Base-by-base conservation (phyloP, 192 early-diverging fungal genomes). In the Gryganskiella cystojenkinii region DNA sequence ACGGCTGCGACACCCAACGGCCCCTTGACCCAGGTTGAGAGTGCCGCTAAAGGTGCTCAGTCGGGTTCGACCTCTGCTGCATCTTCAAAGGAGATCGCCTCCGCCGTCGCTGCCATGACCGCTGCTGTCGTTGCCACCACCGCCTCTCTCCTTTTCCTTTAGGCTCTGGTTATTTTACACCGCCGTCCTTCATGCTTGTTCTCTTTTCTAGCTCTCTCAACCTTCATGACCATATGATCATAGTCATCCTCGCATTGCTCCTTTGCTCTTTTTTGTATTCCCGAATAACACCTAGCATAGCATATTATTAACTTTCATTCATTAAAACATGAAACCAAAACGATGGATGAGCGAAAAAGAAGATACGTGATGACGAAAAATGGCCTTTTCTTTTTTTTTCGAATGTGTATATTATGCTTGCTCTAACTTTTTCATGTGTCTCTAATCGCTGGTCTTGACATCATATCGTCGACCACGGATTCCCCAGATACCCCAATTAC, bases 401-500 rank as follows among this genome's bases (percentile, higher is more conserved):
- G 52, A 13, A 24, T 25, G 50, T 52, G 25, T 25, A 40, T 34
- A 20, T 34, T 22, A 56, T 22, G 5, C 5, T 40, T 13, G 37
- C 37, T 40, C 5, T 13, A 25, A 35, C 19, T 47, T 47, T 31
- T 70, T 61, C n/a, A n/a, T n/a, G n/a, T n/a, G n/a, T n/a, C n/a
- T n/a, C 43, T 82, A 61, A 13, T 71, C 78, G n/a, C 56, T 35
- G 40, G 61, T 37, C 27, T 59, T 84, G 8, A 94, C 90, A 80
- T 94, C 93, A 82, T 94, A 94, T 44, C 87, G 84, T 79, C 92
- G 92, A 49, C 91, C 93, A 57, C 92, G 88, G 70, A 94, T 88
- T 33, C 87, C 90, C 81, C 90, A 94, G 60, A 94, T 89, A 27
- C 90, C 92, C 90, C 91, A 92, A 76, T 94, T 94, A 53, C 91